Conservation (phyloP, 345 rosid species). For the Gossypium herbaceum region DNA sequence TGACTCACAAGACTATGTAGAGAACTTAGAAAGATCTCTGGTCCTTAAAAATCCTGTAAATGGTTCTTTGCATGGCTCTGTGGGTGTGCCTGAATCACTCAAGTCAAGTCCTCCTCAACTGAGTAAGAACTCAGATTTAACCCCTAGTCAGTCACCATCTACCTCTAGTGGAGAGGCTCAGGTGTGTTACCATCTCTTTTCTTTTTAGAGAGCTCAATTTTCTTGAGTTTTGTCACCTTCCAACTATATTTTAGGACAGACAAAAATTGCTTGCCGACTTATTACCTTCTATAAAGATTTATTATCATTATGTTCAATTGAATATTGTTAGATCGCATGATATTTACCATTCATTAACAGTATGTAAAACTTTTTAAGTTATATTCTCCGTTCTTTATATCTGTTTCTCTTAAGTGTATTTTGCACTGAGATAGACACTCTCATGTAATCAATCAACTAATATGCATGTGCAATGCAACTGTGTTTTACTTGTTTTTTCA, state of each 20-base stretch:
- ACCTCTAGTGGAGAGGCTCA: constrained; percentile 63
- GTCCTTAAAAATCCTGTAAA: constrained; percentile 27
- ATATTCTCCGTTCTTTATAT: not conserved
- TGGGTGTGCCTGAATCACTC: constrained; percentile 31
- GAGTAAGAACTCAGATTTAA: constrained; percentile 51
- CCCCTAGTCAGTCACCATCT: constrained; percentile 55
- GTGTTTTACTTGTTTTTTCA: not conserved
- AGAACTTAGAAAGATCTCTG: constrained; percentile 31
- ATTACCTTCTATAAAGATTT: not conserved
- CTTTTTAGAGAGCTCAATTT: not conserved
- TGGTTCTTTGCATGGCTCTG: constrained; percentile 32
- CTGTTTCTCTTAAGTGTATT: not conserved
- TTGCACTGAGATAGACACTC: not conserved
- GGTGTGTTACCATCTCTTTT: constrained; percentile 30
- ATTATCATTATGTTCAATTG: not conserved
- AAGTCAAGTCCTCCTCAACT: constrained; percentile 49
- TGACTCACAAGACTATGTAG: constrained; percentile 44
- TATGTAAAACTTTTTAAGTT: not conserved
- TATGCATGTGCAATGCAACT: not conserved
- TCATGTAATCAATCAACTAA: not conserved
- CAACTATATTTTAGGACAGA: constrained; percentile 5
- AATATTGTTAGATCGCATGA: not conserved
- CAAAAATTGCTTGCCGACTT: not conserved
- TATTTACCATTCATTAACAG: not conserved
- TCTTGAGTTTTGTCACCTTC: constrained; percentile 6